A percentile compares a stretch with the other conserved stretches of the same genome.
phyloP scores from a whole-genome alignment of 257 asterid species.

The Salvia splendens region DNA sequence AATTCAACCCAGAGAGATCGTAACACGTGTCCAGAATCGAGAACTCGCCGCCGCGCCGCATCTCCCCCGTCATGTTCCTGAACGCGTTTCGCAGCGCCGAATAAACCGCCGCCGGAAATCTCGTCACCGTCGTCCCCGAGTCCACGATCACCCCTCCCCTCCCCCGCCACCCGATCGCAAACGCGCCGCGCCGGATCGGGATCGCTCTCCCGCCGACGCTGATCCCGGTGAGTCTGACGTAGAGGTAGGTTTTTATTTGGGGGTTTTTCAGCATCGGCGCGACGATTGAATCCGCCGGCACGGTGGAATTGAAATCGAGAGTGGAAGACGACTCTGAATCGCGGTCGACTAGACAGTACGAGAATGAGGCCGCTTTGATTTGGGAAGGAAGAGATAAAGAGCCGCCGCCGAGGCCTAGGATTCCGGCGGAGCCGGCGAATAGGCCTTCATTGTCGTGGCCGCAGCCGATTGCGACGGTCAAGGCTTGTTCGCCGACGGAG shows the following conservation, averaged over 20 bases:
- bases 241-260: conserved; percentile 43
- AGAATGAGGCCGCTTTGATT: conserved; percentile 70
- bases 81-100: conserved; percentile 56
- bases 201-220: conserved; percentile 63
- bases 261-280: conserved; percentile 64
- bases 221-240: conserved; percentile 69
- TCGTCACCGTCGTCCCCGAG: conserved; percentile 91
- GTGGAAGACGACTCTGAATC: conserved; percentile 71
- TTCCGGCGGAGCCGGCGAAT: conserved; percentile 67
- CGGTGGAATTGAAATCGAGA: conserved; percentile 67
- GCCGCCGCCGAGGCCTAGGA: conserved; percentile 77
- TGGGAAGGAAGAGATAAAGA: conserved; percentile 61
- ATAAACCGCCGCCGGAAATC: conserved; percentile 61
- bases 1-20: conserved; percentile 50
- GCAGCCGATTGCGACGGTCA: conserved; percentile 74
- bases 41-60: conserved; percentile 46
- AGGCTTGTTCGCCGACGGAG: conserved; percentile 26
- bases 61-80: conserved; percentile 31
- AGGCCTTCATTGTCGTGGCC: conserved; percentile 81
- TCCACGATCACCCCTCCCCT: conserved; percentile 68
- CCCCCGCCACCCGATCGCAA: no score
- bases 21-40: conserved; percentile 83
- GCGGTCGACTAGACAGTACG: conserved; percentile 78
- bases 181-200: conserved; percentile 52
- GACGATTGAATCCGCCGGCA: conserved; percentile 56